A percentile compares a stretch with the other conserved stretches of the same genome.
Conservation (phyloP, 352 stramenopile species). For the Globisporangium echinulatum region DNA sequence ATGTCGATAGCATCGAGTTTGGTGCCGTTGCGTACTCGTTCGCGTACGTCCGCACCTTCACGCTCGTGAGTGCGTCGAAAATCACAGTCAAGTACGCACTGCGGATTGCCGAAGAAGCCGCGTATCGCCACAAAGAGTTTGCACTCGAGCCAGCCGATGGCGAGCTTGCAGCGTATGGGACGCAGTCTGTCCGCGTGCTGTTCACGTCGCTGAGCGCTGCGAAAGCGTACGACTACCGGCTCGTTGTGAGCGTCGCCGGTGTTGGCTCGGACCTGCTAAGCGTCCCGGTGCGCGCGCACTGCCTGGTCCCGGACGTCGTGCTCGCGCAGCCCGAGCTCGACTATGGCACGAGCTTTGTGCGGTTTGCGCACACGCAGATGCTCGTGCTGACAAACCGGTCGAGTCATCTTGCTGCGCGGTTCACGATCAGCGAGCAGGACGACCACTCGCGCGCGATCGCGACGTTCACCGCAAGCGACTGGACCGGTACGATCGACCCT, state of each 20-base stretch:
- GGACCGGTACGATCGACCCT: conserved; percentile 52
- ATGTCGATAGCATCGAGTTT: conserved; percentile 89
- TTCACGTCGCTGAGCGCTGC: conserved; percentile 83
- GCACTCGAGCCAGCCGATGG: conserved; percentile 70
- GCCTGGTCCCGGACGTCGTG: conserved; percentile 73
- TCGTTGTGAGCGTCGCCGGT: conserved; percentile 88
- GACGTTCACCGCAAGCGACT: conserved; percentile 64
- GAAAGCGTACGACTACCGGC: conserved; percentile 89
- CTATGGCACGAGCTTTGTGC: conserved; percentile 89
- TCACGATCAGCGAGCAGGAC: conserved; percentile 88
- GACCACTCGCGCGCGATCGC: conserved; percentile 81
- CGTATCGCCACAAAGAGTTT: conserved; percentile 89
- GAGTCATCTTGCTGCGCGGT: conserved; percentile 68
- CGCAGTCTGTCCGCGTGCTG: conserved; percentile 74
- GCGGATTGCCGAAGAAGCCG: conserved; percentile 88
- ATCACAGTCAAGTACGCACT: conserved; percentile 90
- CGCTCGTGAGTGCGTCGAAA: conserved; percentile 91
- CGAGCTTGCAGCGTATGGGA: conserved; percentile 72
- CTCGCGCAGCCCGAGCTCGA: conserved; percentile 69
- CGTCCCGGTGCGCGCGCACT: conserved; percentile 87
- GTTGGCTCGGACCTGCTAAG: conserved; percentile 88
- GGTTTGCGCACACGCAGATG: conserved; percentile 87
- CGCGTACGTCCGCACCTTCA: conserved; percentile 56
- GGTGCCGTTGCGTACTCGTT: conserved; percentile 91
- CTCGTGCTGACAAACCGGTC: conserved; percentile 88